A percentile compares a stretch with the other conserved stretches of the same genome.
Evolutionary conservation across 768 basidiomycete species (phyloP).

Genomic region (Dictyophora rubrovolvata): DNA sequence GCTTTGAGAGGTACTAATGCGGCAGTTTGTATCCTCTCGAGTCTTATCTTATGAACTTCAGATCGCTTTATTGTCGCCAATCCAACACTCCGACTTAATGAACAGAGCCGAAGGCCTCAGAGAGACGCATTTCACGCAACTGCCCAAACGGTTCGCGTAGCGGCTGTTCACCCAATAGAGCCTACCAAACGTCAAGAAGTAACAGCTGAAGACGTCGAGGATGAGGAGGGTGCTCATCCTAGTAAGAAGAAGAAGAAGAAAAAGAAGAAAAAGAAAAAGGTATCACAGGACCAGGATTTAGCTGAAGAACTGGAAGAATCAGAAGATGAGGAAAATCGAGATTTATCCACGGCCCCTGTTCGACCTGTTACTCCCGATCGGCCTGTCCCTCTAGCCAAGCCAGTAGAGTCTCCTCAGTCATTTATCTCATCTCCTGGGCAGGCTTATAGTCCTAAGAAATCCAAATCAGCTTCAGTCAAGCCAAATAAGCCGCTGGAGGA

Average conservation of each 20-base stretch:
- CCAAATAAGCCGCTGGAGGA: background rate
- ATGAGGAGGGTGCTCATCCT: slow-evolving; percentile 42
- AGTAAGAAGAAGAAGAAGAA: slow-evolving; percentile 64
- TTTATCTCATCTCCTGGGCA: background rate
- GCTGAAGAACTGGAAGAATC: slow-evolving; percentile 15
- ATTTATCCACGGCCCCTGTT: background rate
- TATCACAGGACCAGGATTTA: slow-evolving; percentile 19
- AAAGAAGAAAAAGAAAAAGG: slow-evolving; percentile 60
- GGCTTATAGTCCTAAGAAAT: background rate
- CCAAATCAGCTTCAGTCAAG: background rate
- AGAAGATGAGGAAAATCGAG: slow-evolving; percentile 11
- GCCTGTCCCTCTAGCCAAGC: slow-evolving; percentile 2
- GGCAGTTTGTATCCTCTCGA: background rate
- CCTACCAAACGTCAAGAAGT: slow-evolving; percentile 20
- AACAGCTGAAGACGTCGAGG: slow-evolving; percentile 66
- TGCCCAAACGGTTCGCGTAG: background rate
- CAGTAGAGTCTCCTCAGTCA: slow-evolving; percentile 10
- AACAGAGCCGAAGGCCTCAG: slow-evolving; percentile 24
- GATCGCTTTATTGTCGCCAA: slow-evolving; percentile 46
- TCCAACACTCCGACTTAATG: slow-evolving; percentile 32
- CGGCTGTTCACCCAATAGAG: background rate
- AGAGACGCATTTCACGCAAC: slow-evolving; percentile 12
- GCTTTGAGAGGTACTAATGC: slow-evolving; percentile 61
- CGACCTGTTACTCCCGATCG: slow-evolving; percentile 11
- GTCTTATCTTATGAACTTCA: background rate